Evolutionary conservation across 75 land plant genomes (phyloP).

Genomic region (Cryptomeria japonica): DNA sequence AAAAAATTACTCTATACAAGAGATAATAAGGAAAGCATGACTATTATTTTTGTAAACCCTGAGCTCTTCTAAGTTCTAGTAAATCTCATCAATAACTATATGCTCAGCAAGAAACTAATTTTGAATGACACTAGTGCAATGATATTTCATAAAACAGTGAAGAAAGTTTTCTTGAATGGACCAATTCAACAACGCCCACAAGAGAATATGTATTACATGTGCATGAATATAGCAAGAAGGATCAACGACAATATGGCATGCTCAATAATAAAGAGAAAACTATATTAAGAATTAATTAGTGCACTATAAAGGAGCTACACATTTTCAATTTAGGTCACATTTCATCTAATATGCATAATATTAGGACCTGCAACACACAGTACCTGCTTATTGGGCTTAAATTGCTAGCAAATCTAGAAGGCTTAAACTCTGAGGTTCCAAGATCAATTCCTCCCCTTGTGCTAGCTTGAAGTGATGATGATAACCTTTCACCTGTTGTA

Average conservation of each 20-base stretch:
- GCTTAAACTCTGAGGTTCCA: slow-evolving; percentile 15
- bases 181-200: not conserved
- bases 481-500: slow-evolving; percentile 28
- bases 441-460: slow-evolving; percentile 25
- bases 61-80: not conserved
- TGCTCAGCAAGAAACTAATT: not conserved
- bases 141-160: not conserved
- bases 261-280: not conserved
- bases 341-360: not conserved
- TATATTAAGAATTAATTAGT: not conserved
- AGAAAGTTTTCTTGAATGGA: not conserved
- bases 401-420: slow-evolving; percentile 3
- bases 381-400: slow-evolving; percentile 9
- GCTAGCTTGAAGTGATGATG: slow-evolving; percentile 38
- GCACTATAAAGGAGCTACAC: not conserved
- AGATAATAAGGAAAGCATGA: not conserved
- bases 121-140: not conserved
- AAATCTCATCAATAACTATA: not conserved
- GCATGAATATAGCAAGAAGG: not conserved
- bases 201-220: not conserved
- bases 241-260: not conserved
- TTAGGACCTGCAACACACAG: not conserved
- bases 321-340: not conserved
- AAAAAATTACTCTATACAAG: not conserved
- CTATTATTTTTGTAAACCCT: not conserved